Percentiles rank a stretch among this genome's conserved stretches.
Evolutionary conservation across 2,329 filamentous ascomycete genomes (phyloP).

Genomic region (Claviceps digitariae): DNA sequence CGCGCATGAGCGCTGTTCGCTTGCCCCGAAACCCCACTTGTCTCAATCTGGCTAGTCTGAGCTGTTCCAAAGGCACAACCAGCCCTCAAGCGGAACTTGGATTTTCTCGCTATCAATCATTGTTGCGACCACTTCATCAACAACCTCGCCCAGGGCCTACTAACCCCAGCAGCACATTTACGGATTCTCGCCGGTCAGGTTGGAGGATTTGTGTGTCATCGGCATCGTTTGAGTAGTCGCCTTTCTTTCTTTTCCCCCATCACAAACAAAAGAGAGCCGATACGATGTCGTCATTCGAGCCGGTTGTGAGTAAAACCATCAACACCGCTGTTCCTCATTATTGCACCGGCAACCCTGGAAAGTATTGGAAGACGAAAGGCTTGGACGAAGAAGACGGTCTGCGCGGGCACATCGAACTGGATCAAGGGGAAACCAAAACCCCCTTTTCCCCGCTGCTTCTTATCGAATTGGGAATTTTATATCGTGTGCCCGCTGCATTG

Average conservation of each 20-base stretch:
- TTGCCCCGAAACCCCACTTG: slow-evolving; percentile 17
- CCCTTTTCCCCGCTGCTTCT: neutral
- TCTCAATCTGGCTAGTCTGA: slow-evolving; percentile 20
- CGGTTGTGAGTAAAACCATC: slow-evolving; percentile 45
- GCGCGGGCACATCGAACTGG: slow-evolving; percentile 5
- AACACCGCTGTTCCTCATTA: slow-evolving; percentile 3
- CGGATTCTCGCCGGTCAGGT: slow-evolving; percentile 25
- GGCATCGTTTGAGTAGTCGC: slow-evolving; percentile 21
- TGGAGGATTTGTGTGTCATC: slow-evolving; percentile 23
- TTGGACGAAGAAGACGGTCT: slow-evolving; percentile 1
- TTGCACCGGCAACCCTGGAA: slow-evolving; percentile 3
- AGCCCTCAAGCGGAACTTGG: slow-evolving; percentile 24
- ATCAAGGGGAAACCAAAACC: neutral
- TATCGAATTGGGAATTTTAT: neutral
- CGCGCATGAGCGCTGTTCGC: slow-evolving; percentile 21
- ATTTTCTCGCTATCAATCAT: slow-evolving; percentile 25
- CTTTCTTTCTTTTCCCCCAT: slow-evolving; percentile 18
- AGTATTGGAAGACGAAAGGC: slow-evolving; percentile 1
- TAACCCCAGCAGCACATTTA: slow-evolving; percentile 28
- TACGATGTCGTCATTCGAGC: slow-evolving; percentile 51
- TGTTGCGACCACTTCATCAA: slow-evolving; percentile 28
- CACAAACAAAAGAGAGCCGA: slow-evolving; percentile 21
- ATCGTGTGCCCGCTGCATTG: slow-evolving; percentile 2
- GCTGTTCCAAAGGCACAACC: slow-evolving; percentile 25
- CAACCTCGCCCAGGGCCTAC: slow-evolving; percentile 23